phyloP scores from a whole-genome alignment of 495 filamentous ascomycete genomes.

The Cenococcum geophilum region DNA sequence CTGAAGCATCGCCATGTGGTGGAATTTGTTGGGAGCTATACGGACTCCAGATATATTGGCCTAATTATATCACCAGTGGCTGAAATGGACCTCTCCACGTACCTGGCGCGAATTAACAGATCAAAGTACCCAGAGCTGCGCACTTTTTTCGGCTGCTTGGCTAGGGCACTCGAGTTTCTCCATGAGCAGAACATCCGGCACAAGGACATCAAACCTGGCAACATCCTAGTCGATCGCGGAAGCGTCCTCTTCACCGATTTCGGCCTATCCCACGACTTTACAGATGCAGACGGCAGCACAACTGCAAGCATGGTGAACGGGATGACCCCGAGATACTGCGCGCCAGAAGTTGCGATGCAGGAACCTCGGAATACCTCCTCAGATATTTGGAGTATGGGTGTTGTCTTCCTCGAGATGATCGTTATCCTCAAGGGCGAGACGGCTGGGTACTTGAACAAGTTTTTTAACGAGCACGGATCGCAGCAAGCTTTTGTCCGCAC shows the following conservation, averaged over 20 bases:
- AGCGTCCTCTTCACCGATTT: slow-evolving; percentile 42
- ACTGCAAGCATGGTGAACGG: slow-evolving; percentile 24
- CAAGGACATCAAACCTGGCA: slow-evolving; percentile 44
- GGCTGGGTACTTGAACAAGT: slow-evolving; percentile 13
- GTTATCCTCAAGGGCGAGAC: slow-evolving; percentile 32
- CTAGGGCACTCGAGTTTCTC: slow-evolving; percentile 36
- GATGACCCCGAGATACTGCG: slow-evolving; percentile 30
- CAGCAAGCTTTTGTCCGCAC: slow-evolving; percentile 4
- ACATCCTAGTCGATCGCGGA: slow-evolving; percentile 39
- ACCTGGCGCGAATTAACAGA: background rate
- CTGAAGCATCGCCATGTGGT: slow-evolving; percentile 28
- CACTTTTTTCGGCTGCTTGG: slow-evolving; percentile 42
- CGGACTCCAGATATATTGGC: slow-evolving; percentile 34
- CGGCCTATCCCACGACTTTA: slow-evolving; percentile 37
- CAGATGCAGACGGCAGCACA: slow-evolving; percentile 26
- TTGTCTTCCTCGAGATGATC: slow-evolving; percentile 42
- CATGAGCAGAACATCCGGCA: slow-evolving; percentile 39
- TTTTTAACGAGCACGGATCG: slow-evolving; percentile 12
- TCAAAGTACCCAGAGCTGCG: slow-evolving; percentile 16
- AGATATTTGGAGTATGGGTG: slow-evolving; percentile 44
- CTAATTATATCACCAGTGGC: slow-evolving; percentile 37
- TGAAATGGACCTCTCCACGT: slow-evolving; percentile 33
- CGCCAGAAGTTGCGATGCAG: slow-evolving; percentile 36
- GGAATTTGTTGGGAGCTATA: slow-evolving; percentile 35
- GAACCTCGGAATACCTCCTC: slow-evolving; percentile 30